Percentiles rank a stretch among this genome's conserved stretches.
Evolutionary conservation across 345 rosid species (phyloP).

Genomic region (Dipteronia sinensis): DNA sequence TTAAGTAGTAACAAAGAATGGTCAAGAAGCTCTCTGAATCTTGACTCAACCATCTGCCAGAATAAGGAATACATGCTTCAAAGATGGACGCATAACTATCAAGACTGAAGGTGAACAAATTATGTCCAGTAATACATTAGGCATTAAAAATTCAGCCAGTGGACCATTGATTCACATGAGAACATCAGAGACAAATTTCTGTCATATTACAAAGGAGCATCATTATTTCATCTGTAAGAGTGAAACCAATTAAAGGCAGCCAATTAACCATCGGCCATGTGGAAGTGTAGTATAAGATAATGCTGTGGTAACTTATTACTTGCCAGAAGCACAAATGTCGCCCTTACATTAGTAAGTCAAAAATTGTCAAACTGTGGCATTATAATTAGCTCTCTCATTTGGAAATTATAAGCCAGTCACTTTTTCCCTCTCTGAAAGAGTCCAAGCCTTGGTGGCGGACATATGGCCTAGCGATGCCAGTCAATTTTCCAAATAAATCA

Average conservation of each 20-base stretch:
- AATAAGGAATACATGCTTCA: conserved; percentile 2
- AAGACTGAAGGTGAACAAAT: not conserved
- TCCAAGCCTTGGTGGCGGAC: not conserved
- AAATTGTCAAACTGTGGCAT: not conserved
- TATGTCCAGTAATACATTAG: conserved; percentile 5
- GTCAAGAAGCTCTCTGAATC: conserved; percentile 80
- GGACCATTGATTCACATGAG: not conserved
- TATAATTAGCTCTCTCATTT: not conserved
- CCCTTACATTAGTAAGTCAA: too few species aligned
- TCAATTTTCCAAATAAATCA: not conserved
- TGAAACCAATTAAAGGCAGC: not conserved
- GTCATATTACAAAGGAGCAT: not conserved
- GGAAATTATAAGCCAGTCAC: not conserved
- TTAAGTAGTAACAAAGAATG: conserved; percentile 78
- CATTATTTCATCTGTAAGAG: not conserved
- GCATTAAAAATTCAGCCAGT: not conserved
- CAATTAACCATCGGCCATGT: not conserved
- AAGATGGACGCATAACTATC: not conserved
- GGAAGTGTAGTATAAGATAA: not conserved
- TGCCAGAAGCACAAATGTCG: not conserved
- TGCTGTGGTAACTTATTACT: not conserved
- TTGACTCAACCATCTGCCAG: conserved; percentile 85
- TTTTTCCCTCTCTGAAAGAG: not conserved
- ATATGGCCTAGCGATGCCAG: not conserved
- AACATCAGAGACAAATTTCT: not conserved